phyloP scores from a whole-genome alignment of 2,329 filamentous ascomycete genomes.

The Penicillium sp. region DNA sequence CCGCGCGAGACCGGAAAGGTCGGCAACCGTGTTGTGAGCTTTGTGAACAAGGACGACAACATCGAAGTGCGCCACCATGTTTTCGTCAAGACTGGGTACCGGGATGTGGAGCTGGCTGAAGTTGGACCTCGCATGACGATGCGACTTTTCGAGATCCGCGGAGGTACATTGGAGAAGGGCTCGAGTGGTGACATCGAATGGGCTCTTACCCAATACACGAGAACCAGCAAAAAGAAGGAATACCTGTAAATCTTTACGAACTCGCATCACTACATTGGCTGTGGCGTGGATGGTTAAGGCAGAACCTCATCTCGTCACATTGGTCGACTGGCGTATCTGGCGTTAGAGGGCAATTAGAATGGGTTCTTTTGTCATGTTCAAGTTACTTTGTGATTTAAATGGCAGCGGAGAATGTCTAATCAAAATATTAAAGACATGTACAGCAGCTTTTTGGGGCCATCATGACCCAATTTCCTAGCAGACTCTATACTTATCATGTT shows the following conservation, averaged over 20 bases:
- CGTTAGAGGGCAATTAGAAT: conserved; percentile 28
- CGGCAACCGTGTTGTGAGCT: conserved; percentile 85
- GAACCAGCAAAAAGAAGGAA: conserved; percentile 92
- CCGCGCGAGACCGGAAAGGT: conserved; percentile 82
- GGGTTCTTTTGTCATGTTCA: conserved; percentile 25
- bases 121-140: conserved; percentile 97
- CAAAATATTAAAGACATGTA: not conserved
- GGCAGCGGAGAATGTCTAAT: not conserved
- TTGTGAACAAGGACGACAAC: conserved; percentile 82
- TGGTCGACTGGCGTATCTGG: conserved; percentile 31
- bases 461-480: no score
- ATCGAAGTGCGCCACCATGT: conserved; percentile 94
- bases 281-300: conserved; percentile 18
- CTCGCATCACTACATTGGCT: conserved; percentile 21
- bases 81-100: conserved; percentile 88
- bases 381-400: not conserved
- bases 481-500: not conserved
- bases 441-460: not conserved
- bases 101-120: conserved; percentile 84
- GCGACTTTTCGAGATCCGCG: conserved; percentile 88
- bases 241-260: conserved; percentile 61
- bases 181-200: conserved; percentile 96
- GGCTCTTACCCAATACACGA: conserved; percentile 92
- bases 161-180: conserved; percentile 81
- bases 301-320: conserved; percentile 18